A percentile compares a stretch with the other conserved stretches of the same genome.
phyloP scores from a whole-genome alignment of 805 yeast genomes.

The Starmerella bacillaris region DNA sequence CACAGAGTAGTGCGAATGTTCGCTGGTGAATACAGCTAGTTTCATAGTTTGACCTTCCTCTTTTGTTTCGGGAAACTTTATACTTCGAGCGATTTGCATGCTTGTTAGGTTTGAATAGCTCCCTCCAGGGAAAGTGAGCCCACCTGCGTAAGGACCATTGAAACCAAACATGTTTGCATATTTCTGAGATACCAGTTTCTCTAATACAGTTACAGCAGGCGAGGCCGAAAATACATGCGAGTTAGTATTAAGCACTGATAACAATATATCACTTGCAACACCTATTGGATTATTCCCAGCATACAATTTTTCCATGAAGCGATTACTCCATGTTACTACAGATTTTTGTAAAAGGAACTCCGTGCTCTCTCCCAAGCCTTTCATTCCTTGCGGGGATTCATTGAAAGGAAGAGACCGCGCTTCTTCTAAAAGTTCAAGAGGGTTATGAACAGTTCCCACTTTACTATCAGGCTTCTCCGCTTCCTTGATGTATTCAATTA shows the following conservation, averaged over 20 bases:
- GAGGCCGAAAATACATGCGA: slow-evolving; percentile 72
- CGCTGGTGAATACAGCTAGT: slow-evolving; percentile 54
- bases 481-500: slow-evolving; percentile 37
- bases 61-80: slow-evolving; percentile 52
- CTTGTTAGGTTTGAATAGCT: slow-evolving; percentile 73
- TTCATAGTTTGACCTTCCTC: slow-evolving; percentile 35
- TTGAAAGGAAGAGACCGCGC: slow-evolving; percentile 17
- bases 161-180: slow-evolving; percentile 53
- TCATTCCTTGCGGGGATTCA: slow-evolving; percentile 25
- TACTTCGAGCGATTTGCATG: slow-evolving; percentile 55
- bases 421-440: slow-evolving; percentile 28
- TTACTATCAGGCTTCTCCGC: slow-evolving; percentile 29
- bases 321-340: slow-evolving; percentile 74
- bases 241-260: slow-evolving; percentile 60
- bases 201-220: slow-evolving; percentile 61
- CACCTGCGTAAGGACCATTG: slow-evolving; percentile 42
- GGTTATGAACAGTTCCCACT: slow-evolving; percentile 31
- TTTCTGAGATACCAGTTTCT: slow-evolving; percentile 44
- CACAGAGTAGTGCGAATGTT: slow-evolving; percentile 63
- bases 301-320: slow-evolving; percentile 66
- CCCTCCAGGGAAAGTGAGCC: slow-evolving; percentile 73
- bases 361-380: slow-evolving; percentile 32
- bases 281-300: slow-evolving; percentile 81
- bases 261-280: slow-evolving; percentile 48
- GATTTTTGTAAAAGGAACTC: slow-evolving; percentile 45